Evolutionary conservation across 2,329 filamentous ascomycete genomes (phyloP).

Genomic region (Beauveria sp.): DNA sequence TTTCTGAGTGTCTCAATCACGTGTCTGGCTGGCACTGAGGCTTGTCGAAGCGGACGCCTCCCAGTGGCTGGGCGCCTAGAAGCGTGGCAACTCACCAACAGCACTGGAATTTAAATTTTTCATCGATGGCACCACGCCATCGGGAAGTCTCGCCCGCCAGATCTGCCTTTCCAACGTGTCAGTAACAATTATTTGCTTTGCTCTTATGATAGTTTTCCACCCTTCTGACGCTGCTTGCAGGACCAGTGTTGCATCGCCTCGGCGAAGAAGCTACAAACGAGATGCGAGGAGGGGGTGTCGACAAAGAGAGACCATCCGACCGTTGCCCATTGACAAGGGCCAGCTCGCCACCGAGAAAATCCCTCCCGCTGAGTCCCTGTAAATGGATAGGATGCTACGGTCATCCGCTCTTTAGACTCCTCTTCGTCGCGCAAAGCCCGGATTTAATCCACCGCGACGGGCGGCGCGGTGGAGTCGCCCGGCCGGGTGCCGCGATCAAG

Average conservation of each 20-base stretch:
- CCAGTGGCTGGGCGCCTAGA: neutral
- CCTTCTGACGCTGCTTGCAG: neutral
- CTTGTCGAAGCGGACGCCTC: neutral
- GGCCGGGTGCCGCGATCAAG: constrained; percentile 9
- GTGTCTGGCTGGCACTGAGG: constrained; percentile 4
- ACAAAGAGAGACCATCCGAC: neutral
- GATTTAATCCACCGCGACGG: neutral
- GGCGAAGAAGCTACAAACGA: neutral
- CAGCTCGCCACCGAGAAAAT: neutral
- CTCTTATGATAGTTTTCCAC: neutral
- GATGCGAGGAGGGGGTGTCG: neutral
- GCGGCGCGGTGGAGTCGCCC: constrained; percentile 6
- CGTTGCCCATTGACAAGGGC: neutral
- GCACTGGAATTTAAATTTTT: constrained; percentile 11
- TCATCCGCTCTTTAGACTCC: constrained; percentile 7
- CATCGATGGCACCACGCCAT: neutral
- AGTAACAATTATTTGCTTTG: neutral
- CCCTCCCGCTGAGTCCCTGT: neutral
- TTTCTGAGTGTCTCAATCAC: constrained; percentile 2
- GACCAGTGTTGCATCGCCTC: neutral
- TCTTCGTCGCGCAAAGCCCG: neutral
- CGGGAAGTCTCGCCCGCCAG: neutral
- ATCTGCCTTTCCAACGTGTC: neutral
- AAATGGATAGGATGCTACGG: neutral
- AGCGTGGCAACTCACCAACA: constrained; percentile 5